A percentile compares a stretch with the other conserved stretches of the same genome.
Conservation (phyloP, 345 rosid genomes). For the Eucalyptus urophylla region DNA sequence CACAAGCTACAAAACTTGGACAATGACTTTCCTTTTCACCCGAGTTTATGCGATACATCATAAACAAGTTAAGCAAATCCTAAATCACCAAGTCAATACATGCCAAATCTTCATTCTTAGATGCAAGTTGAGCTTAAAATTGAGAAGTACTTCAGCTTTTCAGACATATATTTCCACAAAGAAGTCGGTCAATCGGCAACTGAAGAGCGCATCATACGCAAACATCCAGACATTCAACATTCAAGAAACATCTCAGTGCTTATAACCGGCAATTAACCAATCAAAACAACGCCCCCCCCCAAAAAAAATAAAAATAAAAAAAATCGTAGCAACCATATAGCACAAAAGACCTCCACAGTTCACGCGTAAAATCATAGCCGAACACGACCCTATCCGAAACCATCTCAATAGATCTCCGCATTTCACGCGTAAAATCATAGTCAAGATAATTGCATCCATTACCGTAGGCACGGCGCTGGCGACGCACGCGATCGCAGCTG, state of each 20-base stretch:
- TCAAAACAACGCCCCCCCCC: background rate
- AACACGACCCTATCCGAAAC: background rate
- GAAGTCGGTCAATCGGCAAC: background rate
- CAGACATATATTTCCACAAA: background rate
- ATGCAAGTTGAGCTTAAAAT: fast-evolving
- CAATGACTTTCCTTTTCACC: background rate
- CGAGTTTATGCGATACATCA: background rate
- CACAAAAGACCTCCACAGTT: background rate
- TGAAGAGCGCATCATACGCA: background rate
- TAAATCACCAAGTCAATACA: background rate
- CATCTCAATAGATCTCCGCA: background rate
- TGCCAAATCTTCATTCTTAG: background rate
- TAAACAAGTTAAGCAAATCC: background rate
- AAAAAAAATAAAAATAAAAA: too few relatives aligned
- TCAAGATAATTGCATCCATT: background rate
- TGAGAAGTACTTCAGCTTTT: background rate
- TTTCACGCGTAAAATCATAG: too few relatives aligned
- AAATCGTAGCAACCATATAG: background rate
- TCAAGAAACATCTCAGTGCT: background rate
- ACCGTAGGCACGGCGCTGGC: slow-evolving; percentile 47
- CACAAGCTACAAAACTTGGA: background rate
- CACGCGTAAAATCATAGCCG: background rate
- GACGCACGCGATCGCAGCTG: slow-evolving; percentile 30
- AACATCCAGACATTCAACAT: background rate
- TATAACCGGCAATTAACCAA: background rate